A percentile compares a stretch with the other conserved stretches of the same genome.
phyloP scores from a whole-genome alignment of 2,329 filamentous ascomycete species.

The Alternaria consortialis region DNA sequence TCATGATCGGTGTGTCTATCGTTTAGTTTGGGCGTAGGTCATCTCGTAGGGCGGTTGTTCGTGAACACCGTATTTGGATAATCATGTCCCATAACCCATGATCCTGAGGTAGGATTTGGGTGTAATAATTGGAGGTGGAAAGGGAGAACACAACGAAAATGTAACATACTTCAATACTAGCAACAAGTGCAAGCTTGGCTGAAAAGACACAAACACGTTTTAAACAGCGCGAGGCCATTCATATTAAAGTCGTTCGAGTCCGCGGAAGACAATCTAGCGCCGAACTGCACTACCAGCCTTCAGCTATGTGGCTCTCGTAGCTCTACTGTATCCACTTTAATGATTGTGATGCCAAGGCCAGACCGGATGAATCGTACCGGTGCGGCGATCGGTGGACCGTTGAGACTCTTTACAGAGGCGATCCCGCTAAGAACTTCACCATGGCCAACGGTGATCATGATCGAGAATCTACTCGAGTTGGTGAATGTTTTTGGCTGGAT shows the following conservation, averaged over 20 bases:
- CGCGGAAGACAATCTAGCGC: constrained; percentile 18
- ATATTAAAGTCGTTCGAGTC: constrained; percentile 11
- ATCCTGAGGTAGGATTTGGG: not conserved
- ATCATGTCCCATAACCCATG: constrained; percentile 9
- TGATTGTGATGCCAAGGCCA: constrained; percentile 32
- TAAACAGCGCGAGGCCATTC: constrained; percentile 8
- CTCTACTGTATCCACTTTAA: constrained; percentile 20
- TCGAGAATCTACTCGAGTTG: not conserved
- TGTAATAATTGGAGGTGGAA: not conserved
- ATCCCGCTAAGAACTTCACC: constrained; percentile 13
- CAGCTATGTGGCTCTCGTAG: constrained; percentile 19
- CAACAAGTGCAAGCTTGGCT: not conserved
- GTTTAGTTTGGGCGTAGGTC: constrained; percentile 2
- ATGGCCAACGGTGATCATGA: not conserved
- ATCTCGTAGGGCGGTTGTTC: constrained; percentile 7
- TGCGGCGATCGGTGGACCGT: constrained; percentile 28
- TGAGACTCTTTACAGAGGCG: constrained; percentile 7
- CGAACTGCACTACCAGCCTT: constrained; percentile 11
- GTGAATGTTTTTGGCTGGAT: not conserved
- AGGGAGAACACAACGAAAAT: constrained; percentile 3
- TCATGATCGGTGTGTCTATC: constrained; percentile 1
- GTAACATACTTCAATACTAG: constrained; percentile 2
- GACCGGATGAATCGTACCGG: constrained; percentile 22
- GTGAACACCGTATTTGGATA: not conserved
- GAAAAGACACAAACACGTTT: not conserved